A percentile compares a stretch with the other conserved stretches of the same genome.
Evolutionary conservation across 2,329 filamentous ascomycete genomes (phyloP).

Genomic region (Pyrenophora tritici-repentis): DNA sequence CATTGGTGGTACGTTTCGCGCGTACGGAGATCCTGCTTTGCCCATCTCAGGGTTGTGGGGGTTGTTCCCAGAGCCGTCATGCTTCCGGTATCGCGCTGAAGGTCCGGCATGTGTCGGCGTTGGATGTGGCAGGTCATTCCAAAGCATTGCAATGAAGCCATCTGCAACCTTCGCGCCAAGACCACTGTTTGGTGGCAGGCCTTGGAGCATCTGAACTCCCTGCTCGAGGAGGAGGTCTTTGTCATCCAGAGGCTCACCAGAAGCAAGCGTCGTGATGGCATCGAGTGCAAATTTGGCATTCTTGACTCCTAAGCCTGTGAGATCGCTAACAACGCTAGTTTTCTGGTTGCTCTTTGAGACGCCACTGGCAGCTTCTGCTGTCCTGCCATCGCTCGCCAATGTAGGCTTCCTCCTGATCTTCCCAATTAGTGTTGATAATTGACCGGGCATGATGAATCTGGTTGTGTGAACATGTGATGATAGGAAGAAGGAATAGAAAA

Average conservation of each 20-base stretch:
- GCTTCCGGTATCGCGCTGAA: constrained; percentile 49
- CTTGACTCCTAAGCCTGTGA: constrained; percentile 60
- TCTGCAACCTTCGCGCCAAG: constrained; percentile 55
- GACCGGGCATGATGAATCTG: constrained; percentile 34
- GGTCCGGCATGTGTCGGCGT: constrained; percentile 55
- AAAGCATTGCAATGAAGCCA: constrained; percentile 60
- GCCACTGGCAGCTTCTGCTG: constrained; percentile 36
- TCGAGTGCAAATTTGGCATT: constrained; percentile 55
- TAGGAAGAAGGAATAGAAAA: background rate
- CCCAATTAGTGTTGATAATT: constrained; percentile 52
- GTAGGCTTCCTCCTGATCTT: constrained; percentile 55
- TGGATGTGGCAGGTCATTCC: constrained; percentile 59
- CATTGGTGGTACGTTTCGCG: constrained; percentile 59
- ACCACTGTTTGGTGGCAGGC: constrained; percentile 56
- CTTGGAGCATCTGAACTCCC: constrained; percentile 59
- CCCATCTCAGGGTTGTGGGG: constrained; percentile 58
- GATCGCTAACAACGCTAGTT: constrained; percentile 53
- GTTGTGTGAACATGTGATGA: constrained; percentile 2
- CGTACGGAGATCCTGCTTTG: constrained; percentile 61
- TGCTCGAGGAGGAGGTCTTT: constrained; percentile 50
- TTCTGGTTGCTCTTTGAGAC: constrained; percentile 26
- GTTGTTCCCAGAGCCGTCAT: constrained; percentile 53
- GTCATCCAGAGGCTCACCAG: constrained; percentile 70
- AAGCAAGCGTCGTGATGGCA: constrained; percentile 65
- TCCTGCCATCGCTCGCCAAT: constrained; percentile 55